These are phyloP conservation scores for Aplosporella prunicola DNA, from an alignment of 2,329 filamentous ascomycete genomes.

Conservation along the genomic window DNA sequence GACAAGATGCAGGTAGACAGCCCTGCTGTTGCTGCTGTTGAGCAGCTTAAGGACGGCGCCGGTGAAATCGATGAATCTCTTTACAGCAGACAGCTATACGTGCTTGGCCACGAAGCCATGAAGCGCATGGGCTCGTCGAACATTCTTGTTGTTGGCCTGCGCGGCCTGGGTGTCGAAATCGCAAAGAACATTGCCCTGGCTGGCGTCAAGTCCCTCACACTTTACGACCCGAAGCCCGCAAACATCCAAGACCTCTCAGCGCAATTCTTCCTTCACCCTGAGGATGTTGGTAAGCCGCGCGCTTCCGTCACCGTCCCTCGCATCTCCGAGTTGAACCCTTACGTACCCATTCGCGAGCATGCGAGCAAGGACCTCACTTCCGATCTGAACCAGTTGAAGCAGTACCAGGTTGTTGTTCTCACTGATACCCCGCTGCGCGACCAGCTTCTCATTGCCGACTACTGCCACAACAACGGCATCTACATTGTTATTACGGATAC, in stretches of 20 bases:
- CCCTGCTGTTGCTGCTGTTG: constrained; percentile 46
- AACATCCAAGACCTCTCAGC: constrained; percentile 84
- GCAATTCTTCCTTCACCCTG: constrained; percentile 87
- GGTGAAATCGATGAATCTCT: constrained; percentile 59
- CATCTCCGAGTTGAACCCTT: constrained; percentile 90
- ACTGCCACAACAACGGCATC: constrained; percentile 88
- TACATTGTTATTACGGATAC: constrained; percentile 82
- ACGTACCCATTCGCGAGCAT: constrained; percentile 81
- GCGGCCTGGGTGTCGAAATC: constrained; percentile 93
- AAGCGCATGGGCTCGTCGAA: constrained; percentile 98
- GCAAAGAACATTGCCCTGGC: constrained; percentile 98
- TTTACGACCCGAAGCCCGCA: constrained; percentile 81
- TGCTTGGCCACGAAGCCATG: constrained; percentile 77
- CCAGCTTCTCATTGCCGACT: constrained; percentile 79
- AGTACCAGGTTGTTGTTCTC: constrained; percentile 86
- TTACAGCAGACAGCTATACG: constrained; percentile 60
- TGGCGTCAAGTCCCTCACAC: constrained; percentile 91
- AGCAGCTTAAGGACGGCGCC: constrained; percentile 48
- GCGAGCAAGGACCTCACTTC: constrained; percentile 54
- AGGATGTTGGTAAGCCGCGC: constrained; percentile 86
- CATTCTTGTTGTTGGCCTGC: constrained; percentile 81
- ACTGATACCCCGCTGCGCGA: constrained; percentile 73
- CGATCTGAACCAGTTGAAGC: constrained; percentile 72
- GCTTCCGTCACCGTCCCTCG: constrained; percentile 79
- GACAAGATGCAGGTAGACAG: constrained; percentile 56